Evolutionary conservation across 106 monocot species (phyloP).

Genomic region (Allium sativum): DNA sequence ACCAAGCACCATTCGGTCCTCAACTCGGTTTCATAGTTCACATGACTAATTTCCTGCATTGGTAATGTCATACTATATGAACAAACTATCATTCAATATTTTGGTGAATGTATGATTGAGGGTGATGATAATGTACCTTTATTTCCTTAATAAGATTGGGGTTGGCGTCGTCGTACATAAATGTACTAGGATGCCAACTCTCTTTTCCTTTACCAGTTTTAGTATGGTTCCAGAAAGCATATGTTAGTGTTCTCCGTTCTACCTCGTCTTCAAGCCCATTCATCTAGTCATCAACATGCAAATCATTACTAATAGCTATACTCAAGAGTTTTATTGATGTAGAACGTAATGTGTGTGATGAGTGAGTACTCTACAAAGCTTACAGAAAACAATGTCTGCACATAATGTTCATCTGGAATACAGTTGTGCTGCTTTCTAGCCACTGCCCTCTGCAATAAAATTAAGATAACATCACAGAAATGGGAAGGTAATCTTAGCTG

Average conservation of each 20-base stretch:
- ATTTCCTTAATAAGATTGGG: conserved; percentile 50
- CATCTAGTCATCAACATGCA: conserved; percentile 34
- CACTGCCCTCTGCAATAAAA: conserved; percentile 29
- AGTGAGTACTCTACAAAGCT: conserved; percentile 17
- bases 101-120: too few species aligned
- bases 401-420: conserved; percentile 93
- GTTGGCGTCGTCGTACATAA: conserved; percentile 55
- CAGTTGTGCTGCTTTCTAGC: conserved; percentile 47
- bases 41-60: conserved; percentile 54
- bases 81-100: too few species aligned
- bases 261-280: conserved; percentile 61
- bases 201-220: conserved; percentile 32
- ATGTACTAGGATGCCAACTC: conserved; percentile 88
- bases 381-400: conserved; percentile 90
- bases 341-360: too few species aligned
- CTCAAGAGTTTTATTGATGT: too few species aligned
- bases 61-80: too few species aligned
- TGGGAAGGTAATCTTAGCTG: not conserved
- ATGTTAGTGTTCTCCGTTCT: conserved; percentile 83
- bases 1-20: conserved; percentile 77
- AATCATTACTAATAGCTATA: not conserved
- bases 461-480: not conserved
- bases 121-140: conserved; percentile 36
- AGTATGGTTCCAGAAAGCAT: conserved; percentile 71
- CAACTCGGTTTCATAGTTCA: conserved; percentile 70